These are phyloP conservation scores for Chaetomidium leptoderma DNA, from an alignment of 495 filamentous ascomycete species.

Conservation along the genomic window DNA sequence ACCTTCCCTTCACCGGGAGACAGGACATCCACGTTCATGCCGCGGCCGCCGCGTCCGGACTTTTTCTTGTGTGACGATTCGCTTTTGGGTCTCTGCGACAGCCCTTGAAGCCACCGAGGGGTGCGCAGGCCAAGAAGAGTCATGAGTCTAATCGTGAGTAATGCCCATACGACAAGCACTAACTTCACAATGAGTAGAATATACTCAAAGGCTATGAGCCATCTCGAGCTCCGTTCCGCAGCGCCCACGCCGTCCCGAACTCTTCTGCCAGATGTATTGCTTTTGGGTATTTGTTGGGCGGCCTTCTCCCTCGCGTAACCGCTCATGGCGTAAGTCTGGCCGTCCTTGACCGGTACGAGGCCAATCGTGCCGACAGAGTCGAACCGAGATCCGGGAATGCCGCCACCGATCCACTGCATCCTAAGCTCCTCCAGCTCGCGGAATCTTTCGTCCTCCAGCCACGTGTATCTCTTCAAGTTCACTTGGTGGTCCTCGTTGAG, in stretches of 20 bases:
- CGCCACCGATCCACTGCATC: conserved; percentile 47
- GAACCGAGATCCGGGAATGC: conserved; percentile 41
- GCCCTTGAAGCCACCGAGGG: conserved; percentile 59
- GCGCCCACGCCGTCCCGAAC: conserved; percentile 68
- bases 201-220: conserved; percentile 69
- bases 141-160: conserved; percentile 52
- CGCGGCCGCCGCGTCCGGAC: conserved; percentile 30
- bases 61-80: conserved; percentile 37
- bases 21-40: conserved; percentile 16
- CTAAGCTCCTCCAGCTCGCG: conserved; percentile 57
- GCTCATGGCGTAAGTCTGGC: conserved; percentile 39
- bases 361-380: conserved; percentile 51
- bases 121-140: conserved; percentile 56
- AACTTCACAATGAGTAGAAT: conserved; percentile 68
- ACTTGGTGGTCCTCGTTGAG: conserved; percentile 83
- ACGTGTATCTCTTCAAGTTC: conserved; percentile 71
- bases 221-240: conserved; percentile 65
- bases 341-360: conserved; percentile 46
- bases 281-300: conserved; percentile 49
- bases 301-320: conserved; percentile 70
- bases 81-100: conserved; percentile 44
- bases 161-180: conserved; percentile 54
- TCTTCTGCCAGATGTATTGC: conserved; percentile 31
- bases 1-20: conserved; percentile 42
- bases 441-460: conserved; percentile 82